A percentile compares a stretch with the other conserved stretches of the same genome.
Evolutionary conservation across 306 rosid genomes (phyloP).

Genomic region (Calophaca sinica): DNA sequence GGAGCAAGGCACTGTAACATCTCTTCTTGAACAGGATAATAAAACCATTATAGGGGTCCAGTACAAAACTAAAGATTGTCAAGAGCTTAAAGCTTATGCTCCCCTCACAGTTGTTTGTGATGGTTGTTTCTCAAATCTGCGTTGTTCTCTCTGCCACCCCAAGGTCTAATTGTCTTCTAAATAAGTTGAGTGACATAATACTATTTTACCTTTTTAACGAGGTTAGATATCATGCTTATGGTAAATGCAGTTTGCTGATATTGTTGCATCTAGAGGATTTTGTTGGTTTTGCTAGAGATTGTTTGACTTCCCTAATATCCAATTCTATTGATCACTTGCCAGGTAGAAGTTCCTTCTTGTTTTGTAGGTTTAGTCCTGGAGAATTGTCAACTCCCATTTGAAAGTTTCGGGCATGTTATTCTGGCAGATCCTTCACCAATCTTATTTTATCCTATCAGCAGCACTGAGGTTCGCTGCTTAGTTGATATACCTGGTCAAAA

Average conservation of each 20-base stretch:
- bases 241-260: not conserved
- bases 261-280: not conserved
- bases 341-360: too few relatives aligned
- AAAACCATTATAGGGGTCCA: slow-evolving; percentile 66
- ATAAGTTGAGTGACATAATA: slow-evolving; percentile 23
- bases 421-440: too few relatives aligned
- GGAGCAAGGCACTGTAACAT: slow-evolving; percentile 70
- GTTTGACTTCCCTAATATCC: not conserved
- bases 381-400: too few relatives aligned
- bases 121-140: too few relatives aligned
- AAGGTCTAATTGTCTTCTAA: slow-evolving; percentile 23
- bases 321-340: not conserved
- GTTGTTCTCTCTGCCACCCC: too few relatives aligned
- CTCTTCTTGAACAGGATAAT: slow-evolving; percentile 65
- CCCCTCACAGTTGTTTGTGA: too few relatives aligned
- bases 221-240: not conserved
- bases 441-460: too few relatives aligned
- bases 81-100: not conserved
- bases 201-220: not conserved
- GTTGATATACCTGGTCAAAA: too few relatives aligned
- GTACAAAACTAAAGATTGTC: slow-evolving; percentile 65
- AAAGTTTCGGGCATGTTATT: too few relatives aligned
- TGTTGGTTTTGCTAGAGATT: slow-evolving; percentile 14
- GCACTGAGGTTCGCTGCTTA: too few relatives aligned
- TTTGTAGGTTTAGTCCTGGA: too few relatives aligned